phyloP scores from a whole-genome alignment of 257 asterid genomes.

The Salvia rosmarinus region DNA sequence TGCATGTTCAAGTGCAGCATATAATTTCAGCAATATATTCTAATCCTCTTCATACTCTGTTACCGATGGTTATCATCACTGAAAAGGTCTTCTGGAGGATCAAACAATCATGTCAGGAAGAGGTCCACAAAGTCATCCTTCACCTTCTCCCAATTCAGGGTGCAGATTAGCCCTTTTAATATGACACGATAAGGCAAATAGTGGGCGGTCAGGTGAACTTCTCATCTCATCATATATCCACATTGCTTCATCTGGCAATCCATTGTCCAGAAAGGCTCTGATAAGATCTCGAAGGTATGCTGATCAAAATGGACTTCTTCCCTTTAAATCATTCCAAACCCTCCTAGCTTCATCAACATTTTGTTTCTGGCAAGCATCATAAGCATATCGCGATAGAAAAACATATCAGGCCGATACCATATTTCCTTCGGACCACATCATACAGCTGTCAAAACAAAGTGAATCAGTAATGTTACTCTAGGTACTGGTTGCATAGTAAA shows the following conservation, averaged over 20 bases:
- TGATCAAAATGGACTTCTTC: conserved; percentile 85
- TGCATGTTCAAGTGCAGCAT: background rate
- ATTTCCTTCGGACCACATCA: conserved; percentile 81
- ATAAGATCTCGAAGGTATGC: conserved; percentile 87
- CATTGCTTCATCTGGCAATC: conserved; percentile 79
- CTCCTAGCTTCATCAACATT: conserved; percentile 60
- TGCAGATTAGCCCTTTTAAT: conserved; percentile 76
- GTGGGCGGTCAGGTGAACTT: conserved; percentile 70
- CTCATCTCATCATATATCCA: conserved; percentile 84
- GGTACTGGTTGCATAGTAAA: background rate
- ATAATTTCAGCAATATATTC: background rate
- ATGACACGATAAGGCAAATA: conserved; percentile 86
- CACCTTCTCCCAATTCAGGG: conserved; percentile 83
- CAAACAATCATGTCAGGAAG: conserved; percentile 78
- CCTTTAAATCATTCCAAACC: conserved; percentile 88
- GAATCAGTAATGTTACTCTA: conserved; percentile 18
- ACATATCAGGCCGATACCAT: conserved; percentile 96
- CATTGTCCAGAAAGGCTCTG: conserved; percentile 75
- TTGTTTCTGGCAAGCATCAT: conserved; percentile 94
- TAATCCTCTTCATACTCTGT: conserved; percentile 59
- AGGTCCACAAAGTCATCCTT: conserved; percentile 86
- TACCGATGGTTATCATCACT: conserved; percentile 53
- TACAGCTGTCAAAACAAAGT: conserved; percentile 54
- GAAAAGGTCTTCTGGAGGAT: conserved; percentile 81
- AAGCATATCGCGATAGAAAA: conserved; percentile 84